phyloP scores from a whole-genome alignment of 2,329 filamentous ascomycete genomes.

The Pseudocercospora eumusae region DNA sequence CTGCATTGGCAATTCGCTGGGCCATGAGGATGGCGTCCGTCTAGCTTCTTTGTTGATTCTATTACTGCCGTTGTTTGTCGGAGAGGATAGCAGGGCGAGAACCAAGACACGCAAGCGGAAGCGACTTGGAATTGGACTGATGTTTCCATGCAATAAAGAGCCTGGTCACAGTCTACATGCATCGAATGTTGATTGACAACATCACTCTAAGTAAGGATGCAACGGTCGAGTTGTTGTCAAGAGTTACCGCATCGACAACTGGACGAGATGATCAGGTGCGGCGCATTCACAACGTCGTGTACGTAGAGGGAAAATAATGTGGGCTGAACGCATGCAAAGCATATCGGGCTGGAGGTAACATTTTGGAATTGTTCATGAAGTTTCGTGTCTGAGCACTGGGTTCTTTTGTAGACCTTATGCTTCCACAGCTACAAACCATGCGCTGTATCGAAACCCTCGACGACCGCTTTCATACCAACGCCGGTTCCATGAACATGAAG shows the following conservation, averaged over 20 bases:
- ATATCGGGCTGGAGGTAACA: neutral
- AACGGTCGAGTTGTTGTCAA: neutral
- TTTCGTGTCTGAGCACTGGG: constrained; percentile 6
- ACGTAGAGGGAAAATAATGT: neutral
- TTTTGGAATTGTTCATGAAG: constrained; percentile 1
- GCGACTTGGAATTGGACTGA: neutral
- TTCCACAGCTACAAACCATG: constrained; percentile 6
- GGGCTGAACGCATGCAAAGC: neutral
- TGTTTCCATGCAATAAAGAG: neutral
- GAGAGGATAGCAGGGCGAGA: neutral
- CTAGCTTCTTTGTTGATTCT: neutral
- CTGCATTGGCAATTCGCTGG: neutral
- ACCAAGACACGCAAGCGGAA: neutral
- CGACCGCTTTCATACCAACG: constrained; percentile 18
- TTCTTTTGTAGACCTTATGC: neutral
- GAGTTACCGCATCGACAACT: neutral
- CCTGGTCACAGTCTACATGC: neutral
- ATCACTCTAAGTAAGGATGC: neutral
- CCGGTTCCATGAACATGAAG: constrained; percentile 22
- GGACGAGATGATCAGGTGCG: neutral
- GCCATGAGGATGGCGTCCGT: neutral
- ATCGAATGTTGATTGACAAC: neutral
- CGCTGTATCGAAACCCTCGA: constrained; percentile 8
- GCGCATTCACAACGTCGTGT: neutral
- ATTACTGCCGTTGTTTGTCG: neutral